Evolutionary conservation across 163 green algal genomes (phyloP).

Genomic region (Chlorella variabilis): DNA sequence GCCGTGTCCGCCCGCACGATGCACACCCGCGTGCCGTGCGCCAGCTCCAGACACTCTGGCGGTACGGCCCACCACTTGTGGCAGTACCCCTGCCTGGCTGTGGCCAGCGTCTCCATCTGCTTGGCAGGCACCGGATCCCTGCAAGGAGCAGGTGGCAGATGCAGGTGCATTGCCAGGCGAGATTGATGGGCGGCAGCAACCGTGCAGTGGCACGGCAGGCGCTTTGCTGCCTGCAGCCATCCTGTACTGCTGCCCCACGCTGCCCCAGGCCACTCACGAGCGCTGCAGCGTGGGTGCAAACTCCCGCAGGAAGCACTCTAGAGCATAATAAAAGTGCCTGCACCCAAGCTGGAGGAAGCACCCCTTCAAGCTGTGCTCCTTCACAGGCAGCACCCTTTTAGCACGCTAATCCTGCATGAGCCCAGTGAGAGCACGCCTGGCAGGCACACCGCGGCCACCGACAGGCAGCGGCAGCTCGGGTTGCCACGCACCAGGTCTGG

Average conservation of each 20-base stretch:
- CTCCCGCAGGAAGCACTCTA: constrained; percentile 21
- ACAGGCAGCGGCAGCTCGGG: background rate
- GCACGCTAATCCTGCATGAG: too few species aligned
- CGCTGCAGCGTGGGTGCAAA: constrained; percentile 8
- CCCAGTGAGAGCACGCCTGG: too few species aligned
- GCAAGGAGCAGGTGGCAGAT: too few species aligned
- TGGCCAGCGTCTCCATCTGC: background rate
- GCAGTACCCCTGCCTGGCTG: background rate
- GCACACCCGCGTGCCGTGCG: constrained; percentile 22
- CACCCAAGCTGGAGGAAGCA: too few species aligned
- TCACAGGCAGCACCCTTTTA: too few species aligned
- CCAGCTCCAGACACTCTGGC: constrained; percentile 21
- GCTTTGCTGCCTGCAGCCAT: too few species aligned
- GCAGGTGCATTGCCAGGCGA: too few species aligned
- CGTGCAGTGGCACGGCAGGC: too few species aligned
- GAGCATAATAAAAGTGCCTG: constrained; percentile 9
- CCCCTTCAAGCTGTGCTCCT: too few species aligned
- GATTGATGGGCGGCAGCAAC: too few species aligned
- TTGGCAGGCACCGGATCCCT: background rate
- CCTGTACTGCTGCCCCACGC: too few species aligned
- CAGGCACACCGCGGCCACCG: too few species aligned
- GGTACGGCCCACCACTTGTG: background rate
- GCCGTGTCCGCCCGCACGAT: background rate
- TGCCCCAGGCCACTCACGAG: background rate
- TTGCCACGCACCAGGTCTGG: background rate